Evolutionary conservation across 371 early-diverging fungal genomes (phyloP).

Genomic region (Mortierella sp.): DNA sequence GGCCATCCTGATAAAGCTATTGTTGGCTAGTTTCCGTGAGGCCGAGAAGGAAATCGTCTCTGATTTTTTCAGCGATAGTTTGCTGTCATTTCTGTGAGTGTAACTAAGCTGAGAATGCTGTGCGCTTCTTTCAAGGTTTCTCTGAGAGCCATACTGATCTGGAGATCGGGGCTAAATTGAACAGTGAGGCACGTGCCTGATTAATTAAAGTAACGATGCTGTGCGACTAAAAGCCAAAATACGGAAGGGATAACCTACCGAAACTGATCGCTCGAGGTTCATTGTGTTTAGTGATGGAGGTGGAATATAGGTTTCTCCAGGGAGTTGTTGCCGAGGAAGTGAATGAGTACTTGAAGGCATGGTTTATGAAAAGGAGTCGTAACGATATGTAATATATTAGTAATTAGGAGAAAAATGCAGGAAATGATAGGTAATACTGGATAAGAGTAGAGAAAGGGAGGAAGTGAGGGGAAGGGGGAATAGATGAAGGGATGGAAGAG

Average conservation of each 20-base stretch:
- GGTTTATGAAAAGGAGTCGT: neutral
- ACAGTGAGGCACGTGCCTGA: neutral
- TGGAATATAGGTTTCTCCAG: neutral
- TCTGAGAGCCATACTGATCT: constrained; percentile 1
- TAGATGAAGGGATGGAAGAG: neutral
- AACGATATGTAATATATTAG: neutral
- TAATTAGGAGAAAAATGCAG: constrained; percentile 5
- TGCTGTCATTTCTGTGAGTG: neutral
- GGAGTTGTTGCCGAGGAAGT: neutral
- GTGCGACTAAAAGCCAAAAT: neutral
- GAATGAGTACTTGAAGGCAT: neutral
- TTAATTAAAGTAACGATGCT: neutral
- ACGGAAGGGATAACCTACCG: constrained; percentile 1
- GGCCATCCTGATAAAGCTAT: constrained; percentile 29
- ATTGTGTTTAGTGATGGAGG: neutral
- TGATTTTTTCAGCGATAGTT: constrained; percentile 1
- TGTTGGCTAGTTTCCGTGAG: constrained; percentile 25
- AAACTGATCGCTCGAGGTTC: constrained; percentile 1
- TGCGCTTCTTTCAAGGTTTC: neutral
- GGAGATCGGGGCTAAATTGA: neutral
- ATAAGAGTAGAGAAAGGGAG: neutral
- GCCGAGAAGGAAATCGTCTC: constrained; percentile 4
- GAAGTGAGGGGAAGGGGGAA: neutral
- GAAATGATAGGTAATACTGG: neutral
- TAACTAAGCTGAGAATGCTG: neutral